phyloP scores from a whole-genome alignment of 1,284 basidiomycete genomes.

The Golubevia pallescens region DNA sequence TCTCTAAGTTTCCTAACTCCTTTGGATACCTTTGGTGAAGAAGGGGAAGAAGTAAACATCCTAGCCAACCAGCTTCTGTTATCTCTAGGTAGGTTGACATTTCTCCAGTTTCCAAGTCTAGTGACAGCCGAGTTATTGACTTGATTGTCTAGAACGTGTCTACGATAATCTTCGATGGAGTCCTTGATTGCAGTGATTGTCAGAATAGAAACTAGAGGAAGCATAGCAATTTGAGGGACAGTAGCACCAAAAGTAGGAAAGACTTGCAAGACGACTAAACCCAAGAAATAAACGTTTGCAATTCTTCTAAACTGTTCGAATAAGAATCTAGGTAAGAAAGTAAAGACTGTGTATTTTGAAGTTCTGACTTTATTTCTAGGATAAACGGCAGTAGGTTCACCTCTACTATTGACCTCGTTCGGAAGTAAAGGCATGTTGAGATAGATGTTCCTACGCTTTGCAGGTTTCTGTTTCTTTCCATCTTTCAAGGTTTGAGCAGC shows the following conservation, averaged over 20 bases:
- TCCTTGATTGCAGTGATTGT: constrained; percentile 91
- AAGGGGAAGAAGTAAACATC: too few species aligned
- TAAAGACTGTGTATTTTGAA: constrained; percentile 86
- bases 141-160: constrained; percentile 83
- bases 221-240: constrained; percentile 79
- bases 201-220: constrained; percentile 87
- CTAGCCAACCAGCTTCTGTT: too few species aligned
- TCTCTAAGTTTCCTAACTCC: constrained; percentile 86
- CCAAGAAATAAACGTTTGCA: constrained; percentile 91
- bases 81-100: too few species aligned
- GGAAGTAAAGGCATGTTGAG: constrained; percentile 68
- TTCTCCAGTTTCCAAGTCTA: constrained; percentile 83
- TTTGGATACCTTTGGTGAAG: constrained; percentile 71
- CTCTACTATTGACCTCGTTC: constrained; percentile 73
- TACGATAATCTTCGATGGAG: constrained; percentile 89
- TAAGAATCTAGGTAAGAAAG: constrained; percentile 75
- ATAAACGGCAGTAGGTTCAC: constrained; percentile 80
- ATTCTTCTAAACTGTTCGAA: constrained; percentile 69
- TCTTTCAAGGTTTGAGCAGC: constrained; percentile 25
- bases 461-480: constrained; percentile 20
- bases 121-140: constrained; percentile 89
- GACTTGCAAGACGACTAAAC: constrained; percentile 82
- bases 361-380: constrained; percentile 93
- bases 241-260: constrained; percentile 90
- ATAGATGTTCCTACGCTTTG: constrained; percentile 50